Base-by-base conservation (phyloP, 2,329 filamentous ascomycete species). In the Alternaria brassicicola region DNA sequence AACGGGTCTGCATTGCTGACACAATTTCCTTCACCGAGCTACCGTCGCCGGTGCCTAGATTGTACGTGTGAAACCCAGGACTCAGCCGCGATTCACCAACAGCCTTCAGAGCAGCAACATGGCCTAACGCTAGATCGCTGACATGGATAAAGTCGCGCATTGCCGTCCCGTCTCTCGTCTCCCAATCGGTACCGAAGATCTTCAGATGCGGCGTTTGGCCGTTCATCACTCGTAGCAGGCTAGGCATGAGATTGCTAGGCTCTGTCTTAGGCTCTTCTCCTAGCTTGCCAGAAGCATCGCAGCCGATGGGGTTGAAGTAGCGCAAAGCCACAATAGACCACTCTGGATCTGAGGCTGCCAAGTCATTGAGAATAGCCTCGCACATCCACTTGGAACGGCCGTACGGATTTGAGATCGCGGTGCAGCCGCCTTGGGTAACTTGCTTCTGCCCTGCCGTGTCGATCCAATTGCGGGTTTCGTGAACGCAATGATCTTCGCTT, bases 111-210 rank as follows among this genome's bases (percentile, higher is more conserved):
- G 86, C 86, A 6, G 86, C 84, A 25, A 87, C 81, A 71, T 88
- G 86, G 6, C 84, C 86, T 31, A 81, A 79, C 6, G 86, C 86
- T 33, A 89, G 81, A 71, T 89, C 87, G 19, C 80, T 83, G 39
- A 88, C 86, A 63, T 88, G 86, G 62, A 88, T 87, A 67, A 87
- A 89, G 71, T 89, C 86, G 33, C 87, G 82, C 19, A 89, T 80
- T 0, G 85, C 85, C 0, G 86, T 88, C 6, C 87, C 86, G 56
- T 89, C 86, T 1, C 78, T 73, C 0, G 86, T 89, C 50, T 86
- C 81, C 81, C 86, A 89, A 72, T 89, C 85, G 2, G 78, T 80
- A 6, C 87, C 86, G 62, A 85, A 89, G 50, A 89, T 81, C 36
- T 82, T 78, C 5, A 88, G 77, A 43, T 81, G 77, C 2, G 76